Conservation (phyloP, 2,329 filamentous ascomycete species). For the Cladorrhinum sp. region DNA sequence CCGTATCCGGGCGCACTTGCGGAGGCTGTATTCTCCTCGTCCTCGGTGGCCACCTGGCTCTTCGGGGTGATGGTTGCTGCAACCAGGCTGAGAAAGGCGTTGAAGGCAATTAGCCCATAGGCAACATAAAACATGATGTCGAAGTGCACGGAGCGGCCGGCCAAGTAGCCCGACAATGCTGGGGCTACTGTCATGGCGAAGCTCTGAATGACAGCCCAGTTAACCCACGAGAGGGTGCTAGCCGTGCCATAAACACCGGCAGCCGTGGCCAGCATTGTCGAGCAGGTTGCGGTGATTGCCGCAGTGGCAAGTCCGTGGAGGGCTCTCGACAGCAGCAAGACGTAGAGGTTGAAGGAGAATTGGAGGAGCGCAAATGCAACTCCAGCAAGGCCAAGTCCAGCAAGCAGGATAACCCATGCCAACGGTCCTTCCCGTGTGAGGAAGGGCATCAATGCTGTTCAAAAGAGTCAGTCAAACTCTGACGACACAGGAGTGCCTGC, state of each 20-base stretch:
- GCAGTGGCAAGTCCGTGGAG: slow-evolving; percentile 24
- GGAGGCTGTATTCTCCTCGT: not conserved
- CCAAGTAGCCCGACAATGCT: slow-evolving; percentile 15
- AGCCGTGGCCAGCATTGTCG: slow-evolving; percentile 16
- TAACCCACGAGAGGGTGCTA: slow-evolving; percentile 12
- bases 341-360: slow-evolving; percentile 9
- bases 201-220: slow-evolving; percentile 23
- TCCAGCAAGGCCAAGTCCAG: slow-evolving; percentile 18
- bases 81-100: slow-evolving; percentile 13
- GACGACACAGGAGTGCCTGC: not conserved
- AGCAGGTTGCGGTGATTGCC: slow-evolving; percentile 19
- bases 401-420: slow-evolving; percentile 15
- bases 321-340: slow-evolving; percentile 22
- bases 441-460: slow-evolving; percentile 23
- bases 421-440: slow-evolving; percentile 15
- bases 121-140: slow-evolving; percentile 23
- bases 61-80: slow-evolving; percentile 1
- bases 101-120: slow-evolving; percentile 20
- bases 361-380: slow-evolving; percentile 22
- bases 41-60: not conserved
- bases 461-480: not conserved
- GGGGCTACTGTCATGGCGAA: slow-evolving; percentile 23
- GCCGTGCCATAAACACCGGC: not conserved
- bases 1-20: slow-evolving; percentile 19
- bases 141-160: slow-evolving; percentile 9